Percentiles rank a stretch among this genome's conserved stretches.
phyloP scores from a whole-genome alignment of 2,329 filamentous ascomycete species.

The Ceratocystis diversiconidia region DNA sequence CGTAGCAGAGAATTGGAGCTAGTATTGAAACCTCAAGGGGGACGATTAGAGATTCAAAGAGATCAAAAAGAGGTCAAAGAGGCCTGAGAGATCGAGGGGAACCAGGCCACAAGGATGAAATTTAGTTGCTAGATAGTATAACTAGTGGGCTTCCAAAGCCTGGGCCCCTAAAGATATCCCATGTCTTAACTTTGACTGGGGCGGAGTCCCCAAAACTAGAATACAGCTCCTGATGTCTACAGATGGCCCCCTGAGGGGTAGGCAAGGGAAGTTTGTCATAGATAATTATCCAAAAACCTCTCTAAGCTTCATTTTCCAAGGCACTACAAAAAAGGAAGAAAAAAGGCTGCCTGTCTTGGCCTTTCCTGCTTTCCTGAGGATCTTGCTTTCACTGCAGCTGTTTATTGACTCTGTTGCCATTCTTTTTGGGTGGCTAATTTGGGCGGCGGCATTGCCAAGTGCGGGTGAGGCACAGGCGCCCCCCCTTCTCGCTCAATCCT shows the following conservation, averaged over 20 bases:
- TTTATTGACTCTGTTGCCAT: no score
- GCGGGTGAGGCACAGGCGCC: slow-evolving; percentile 4
- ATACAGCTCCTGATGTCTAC: no score
- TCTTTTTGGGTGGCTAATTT: background rate
- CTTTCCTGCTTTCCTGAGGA: background rate
- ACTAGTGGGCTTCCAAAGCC: background rate
- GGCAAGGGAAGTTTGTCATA: no score
- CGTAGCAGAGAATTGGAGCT: background rate
- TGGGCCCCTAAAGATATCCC: background rate
- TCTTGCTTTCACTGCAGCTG: no score
- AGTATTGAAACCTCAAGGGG: background rate
- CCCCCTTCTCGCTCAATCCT: background rate
- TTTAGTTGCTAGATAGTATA: background rate
- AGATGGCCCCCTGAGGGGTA: no score
- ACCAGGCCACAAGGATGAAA: background rate
- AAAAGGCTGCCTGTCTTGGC: background rate
- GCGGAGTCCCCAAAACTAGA: background rate
- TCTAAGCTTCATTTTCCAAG: no score
- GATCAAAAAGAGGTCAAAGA: background rate
- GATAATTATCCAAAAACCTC: no score
- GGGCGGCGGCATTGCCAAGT: background rate
- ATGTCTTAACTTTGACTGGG: background rate
- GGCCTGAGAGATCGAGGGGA: background rate
- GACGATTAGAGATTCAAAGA: background rate
- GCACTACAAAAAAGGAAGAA: background rate